Conservation (phyloP, 495 filamentous ascomycete genomes). For the Diplogelasinospora grovesii region DNA sequence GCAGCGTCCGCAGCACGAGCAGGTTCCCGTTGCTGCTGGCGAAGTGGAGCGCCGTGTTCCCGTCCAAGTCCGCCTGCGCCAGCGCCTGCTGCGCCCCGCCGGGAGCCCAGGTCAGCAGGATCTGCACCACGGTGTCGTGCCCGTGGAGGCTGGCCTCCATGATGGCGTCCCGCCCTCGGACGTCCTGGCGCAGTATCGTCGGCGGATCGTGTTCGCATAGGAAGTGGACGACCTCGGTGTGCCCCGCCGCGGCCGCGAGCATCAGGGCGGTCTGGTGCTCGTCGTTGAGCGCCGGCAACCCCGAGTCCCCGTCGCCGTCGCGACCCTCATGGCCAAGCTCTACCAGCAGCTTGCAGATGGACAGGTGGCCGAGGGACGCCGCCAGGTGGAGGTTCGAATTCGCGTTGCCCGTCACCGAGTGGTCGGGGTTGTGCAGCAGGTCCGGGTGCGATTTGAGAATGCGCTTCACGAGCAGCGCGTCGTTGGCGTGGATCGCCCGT, state of each 20-base stretch:
- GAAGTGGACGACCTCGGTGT: constrained; percentile 55
- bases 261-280: constrained; percentile 65
- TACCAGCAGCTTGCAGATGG: constrained; percentile 52
- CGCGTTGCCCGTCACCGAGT: constrained; percentile 41
- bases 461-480: constrained; percentile 63
- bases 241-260: constrained; percentile 51
- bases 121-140: constrained; percentile 52
- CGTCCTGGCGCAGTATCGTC: constrained; percentile 47
- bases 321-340: constrained; percentile 49
- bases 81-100: constrained; percentile 41
- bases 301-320: too few relatives aligned
- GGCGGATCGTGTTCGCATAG: constrained; percentile 39
- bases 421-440: constrained; percentile 67
- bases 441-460: constrained; percentile 62
- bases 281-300: constrained; percentile 59
- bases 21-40: constrained; percentile 60
- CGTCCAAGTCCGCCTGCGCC: constrained; percentile 49
- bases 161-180: constrained; percentile 50
- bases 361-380: constrained; percentile 56
- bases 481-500: constrained; percentile 64
- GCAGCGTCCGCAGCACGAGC: constrained; percentile 62
- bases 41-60: constrained; percentile 75
- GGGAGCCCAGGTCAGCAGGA: constrained; percentile 50
- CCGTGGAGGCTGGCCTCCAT: constrained; percentile 50
- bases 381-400: constrained; percentile 78